Percentiles rank a stretch among this genome's conserved stretches.
phyloP scores from a whole-genome alignment of 306 rosid genomes.

The Fagus crenata region DNA sequence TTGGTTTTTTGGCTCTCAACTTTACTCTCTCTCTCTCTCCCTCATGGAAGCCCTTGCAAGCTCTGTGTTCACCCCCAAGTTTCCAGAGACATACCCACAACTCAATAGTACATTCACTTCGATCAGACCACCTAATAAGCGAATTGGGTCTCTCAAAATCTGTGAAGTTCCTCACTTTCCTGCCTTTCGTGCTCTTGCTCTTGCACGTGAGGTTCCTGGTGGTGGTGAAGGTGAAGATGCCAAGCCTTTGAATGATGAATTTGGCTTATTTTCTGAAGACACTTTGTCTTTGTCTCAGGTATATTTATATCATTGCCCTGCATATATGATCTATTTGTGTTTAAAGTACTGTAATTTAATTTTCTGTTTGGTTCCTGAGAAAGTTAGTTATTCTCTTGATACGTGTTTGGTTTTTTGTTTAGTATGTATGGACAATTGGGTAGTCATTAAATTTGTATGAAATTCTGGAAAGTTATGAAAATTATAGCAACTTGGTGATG shows the following conservation, averaged over 20 bases:
- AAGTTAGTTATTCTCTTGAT: not conserved
- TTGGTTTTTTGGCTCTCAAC: not conserved
- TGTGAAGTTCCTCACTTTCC: conserved; percentile 17
- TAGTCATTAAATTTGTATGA: not conserved
- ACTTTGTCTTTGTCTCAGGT: conserved; percentile 44
- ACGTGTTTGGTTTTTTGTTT: not conserved
- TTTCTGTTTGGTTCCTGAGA: not conserved
- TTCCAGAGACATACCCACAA: conserved; percentile 31
- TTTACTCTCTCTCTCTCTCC: not conserved
- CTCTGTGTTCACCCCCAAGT: conserved; percentile 38
- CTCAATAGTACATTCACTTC: conserved; percentile 15
- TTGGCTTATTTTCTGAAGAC: conserved; percentile 35
- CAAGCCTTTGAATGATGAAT: conserved; percentile 32
- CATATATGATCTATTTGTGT: conserved; percentile 1
- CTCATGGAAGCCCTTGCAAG: conserved; percentile 66
- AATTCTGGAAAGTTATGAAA: not conserved
- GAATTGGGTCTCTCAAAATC: conserved; percentile 47
- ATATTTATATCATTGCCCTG: not conserved
- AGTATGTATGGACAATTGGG: not conserved
- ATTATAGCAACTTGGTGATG: not conserved
- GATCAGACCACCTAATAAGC: conserved; percentile 33
- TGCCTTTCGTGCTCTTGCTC: conserved; percentile 40
- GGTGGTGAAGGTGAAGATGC: conserved; percentile 46
- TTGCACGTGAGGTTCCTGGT: conserved; percentile 36
- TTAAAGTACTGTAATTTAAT: not conserved